A percentile compares a stretch with the other conserved stretches of the same genome.
Evolutionary conservation across 805 yeast species (phyloP).

Genomic region (Kuraishia capsulata): DNA sequence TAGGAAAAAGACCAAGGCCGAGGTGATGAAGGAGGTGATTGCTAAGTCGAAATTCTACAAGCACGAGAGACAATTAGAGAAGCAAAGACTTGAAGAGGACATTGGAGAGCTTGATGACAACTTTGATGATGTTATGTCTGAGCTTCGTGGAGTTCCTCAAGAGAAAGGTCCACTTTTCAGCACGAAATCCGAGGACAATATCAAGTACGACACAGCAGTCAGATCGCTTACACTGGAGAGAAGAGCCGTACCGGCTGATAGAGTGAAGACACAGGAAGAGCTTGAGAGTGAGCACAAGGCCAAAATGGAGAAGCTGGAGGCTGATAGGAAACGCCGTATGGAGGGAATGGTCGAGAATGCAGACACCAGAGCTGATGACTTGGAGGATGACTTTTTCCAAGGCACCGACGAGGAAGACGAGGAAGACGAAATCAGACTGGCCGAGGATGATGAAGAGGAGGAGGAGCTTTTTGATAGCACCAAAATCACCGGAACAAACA

Average conservation of each 20-base stretch:
- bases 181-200: constrained; percentile 31
- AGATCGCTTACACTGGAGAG: constrained; percentile 60
- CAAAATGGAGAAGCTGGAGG: constrained; percentile 54
- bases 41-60: constrained; percentile 75
- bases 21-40: constrained; percentile 78
- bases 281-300: constrained; percentile 49
- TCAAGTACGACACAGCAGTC: constrained; percentile 57
- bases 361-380: constrained; percentile 54
- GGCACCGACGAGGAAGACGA: constrained; percentile 25
- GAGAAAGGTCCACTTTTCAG: constrained; percentile 16
- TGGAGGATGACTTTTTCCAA: constrained; percentile 64
- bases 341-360: constrained; percentile 47
- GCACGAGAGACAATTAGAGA: constrained; percentile 62
- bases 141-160: constrained; percentile 24
- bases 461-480: no score
- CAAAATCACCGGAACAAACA: background rate
- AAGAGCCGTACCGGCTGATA: constrained; percentile 73
- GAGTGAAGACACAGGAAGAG: constrained; percentile 76
- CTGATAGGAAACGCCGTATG: constrained; percentile 66
- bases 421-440: constrained; percentile 11
- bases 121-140: constrained; percentile 61
- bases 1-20: constrained; percentile 71
- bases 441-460: background rate
- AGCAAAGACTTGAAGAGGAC: constrained; percentile 48
- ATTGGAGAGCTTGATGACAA: constrained; percentile 65